Conservation (phyloP, 139 green algal genomes). For the Gonium pectorale region DNA sequence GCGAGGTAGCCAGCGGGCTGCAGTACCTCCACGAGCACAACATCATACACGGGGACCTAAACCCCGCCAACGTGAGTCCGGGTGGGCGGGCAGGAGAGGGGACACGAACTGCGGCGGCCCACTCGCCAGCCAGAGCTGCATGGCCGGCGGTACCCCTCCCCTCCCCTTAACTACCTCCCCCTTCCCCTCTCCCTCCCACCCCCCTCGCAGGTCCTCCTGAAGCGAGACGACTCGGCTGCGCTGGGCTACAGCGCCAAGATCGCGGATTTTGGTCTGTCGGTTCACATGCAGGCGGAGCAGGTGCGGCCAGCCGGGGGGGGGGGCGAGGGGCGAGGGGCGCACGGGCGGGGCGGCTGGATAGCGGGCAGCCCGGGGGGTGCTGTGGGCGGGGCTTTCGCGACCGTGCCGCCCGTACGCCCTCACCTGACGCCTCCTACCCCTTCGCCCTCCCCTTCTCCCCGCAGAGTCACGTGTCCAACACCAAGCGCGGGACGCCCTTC, state of each 20-base stretch:
- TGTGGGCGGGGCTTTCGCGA: background rate
- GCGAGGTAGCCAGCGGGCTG: constrained; percentile 39
- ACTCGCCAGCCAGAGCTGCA: no score
- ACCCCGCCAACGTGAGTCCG: constrained; percentile 36
- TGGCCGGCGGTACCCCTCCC: no score
- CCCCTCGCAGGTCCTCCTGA: constrained; percentile 18
- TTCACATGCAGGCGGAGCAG: constrained; percentile 53
- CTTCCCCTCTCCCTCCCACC: background rate
- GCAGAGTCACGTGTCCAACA: constrained; percentile 58
- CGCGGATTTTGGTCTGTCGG: constrained; percentile 55
- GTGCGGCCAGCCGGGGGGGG: background rate
- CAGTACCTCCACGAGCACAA: constrained; percentile 51
- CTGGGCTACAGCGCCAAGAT: constrained; percentile 57
- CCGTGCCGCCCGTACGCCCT: background rate
- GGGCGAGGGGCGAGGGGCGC: background rate
- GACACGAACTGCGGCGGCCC: background rate
- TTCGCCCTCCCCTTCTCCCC: background rate
- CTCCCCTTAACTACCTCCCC: background rate
- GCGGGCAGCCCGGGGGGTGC: no score
- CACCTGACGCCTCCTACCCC: background rate
- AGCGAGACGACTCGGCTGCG: constrained; percentile 20
- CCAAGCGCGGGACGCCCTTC: constrained; percentile 54
- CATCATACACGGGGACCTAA: constrained; percentile 53
- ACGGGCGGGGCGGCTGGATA: background rate
- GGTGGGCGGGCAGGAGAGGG: background rate